Base-by-base conservation (phyloP, 768 basidiomycete genomes). In the Trametes cingulata region DNA sequence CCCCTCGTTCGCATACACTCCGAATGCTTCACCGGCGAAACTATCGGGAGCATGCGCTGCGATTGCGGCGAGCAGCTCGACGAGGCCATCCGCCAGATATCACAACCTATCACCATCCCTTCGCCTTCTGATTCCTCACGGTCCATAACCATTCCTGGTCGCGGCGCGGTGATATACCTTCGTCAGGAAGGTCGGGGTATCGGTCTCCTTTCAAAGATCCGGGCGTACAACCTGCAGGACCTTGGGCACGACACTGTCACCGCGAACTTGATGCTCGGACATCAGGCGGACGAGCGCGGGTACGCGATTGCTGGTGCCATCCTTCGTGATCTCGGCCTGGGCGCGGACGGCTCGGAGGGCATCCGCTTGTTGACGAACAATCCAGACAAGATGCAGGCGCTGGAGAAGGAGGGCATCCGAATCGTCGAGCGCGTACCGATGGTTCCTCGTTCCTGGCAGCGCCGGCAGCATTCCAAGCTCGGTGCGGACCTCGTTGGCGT, bases 11-110 rank as follows among this genome's bases (percentile, higher is more conserved):
- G 97, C 39, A 93, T 99, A 51, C 97, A 99, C 74, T 97, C 94
- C 27, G 97, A 99, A 73, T 99, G 97, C 73, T 98, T 94, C 76
- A 99, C 97, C 0, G 97, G 97, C 27, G 97, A 98, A 74, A 98
- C 95, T 8, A 85, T 98, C 59, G 97, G 97, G 25, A 87, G 94
- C 79, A 95, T 97, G 91, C 89, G 97, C 33, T 99, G 97, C 71
- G 97, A 99, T 73, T 99, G 97, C 70, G 97, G 97, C 14, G 95
- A 98, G 74, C 97, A 99, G 73, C 82, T 99, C 4, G 95, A 98
- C 75, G 96, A 98, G 72, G 94, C 97, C n/a, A 86, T 98, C 62
- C 84, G 93, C 12, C 87, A 87, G 67, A 93, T 98, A 67, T 87
- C 89, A 14, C 81, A 85, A 71, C 85, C 91, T 45, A 81, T 89